Evolutionary conservation across 805 yeast genomes (phyloP).

Genomic region (Lachancea sp.): DNA sequence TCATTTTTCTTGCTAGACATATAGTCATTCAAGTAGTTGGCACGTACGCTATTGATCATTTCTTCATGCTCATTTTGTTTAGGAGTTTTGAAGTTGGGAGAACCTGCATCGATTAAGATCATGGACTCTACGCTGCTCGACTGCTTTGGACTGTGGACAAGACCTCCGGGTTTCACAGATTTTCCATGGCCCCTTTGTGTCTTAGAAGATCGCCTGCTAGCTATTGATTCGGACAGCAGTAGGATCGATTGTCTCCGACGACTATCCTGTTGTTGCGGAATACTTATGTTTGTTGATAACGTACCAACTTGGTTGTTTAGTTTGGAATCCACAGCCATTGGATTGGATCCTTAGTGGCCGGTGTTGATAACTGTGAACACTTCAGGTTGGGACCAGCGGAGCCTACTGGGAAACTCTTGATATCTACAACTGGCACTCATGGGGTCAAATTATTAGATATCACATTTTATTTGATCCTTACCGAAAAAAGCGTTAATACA

Average conservation of each 20-base stretch:
- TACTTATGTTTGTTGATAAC: conserved; percentile 10
- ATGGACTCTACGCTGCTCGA: conserved; percentile 22
- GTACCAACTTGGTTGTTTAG: conserved; percentile 1
- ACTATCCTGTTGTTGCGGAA: conserved; percentile 9
- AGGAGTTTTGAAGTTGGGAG: conserved; percentile 30
- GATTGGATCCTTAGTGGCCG: background rate
- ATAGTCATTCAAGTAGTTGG: conserved; percentile 24
- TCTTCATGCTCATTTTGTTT: conserved; percentile 25
- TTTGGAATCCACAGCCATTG: background rate
- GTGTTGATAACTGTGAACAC: no score
- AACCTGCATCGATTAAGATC: conserved; percentile 24
- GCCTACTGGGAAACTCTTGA: no score
- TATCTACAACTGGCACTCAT: no score
- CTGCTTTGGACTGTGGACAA: conserved; percentile 7
- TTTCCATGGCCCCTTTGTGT: background rate
- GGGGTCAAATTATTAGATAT: no score
- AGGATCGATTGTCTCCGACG: conserved; percentile 17
- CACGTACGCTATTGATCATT: conserved; percentile 29
- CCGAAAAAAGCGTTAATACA: no score
- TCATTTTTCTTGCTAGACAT: conserved; percentile 1
- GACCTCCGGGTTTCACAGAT: background rate
- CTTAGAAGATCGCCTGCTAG: conserved; percentile 12
- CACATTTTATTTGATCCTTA: no score
- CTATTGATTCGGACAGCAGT: conserved; percentile 14
- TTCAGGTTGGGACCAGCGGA: no score